Evolutionary conservation across 2,329 filamentous ascomycete genomes (phyloP).

Genomic region (Colletotrichum sp.): DNA sequence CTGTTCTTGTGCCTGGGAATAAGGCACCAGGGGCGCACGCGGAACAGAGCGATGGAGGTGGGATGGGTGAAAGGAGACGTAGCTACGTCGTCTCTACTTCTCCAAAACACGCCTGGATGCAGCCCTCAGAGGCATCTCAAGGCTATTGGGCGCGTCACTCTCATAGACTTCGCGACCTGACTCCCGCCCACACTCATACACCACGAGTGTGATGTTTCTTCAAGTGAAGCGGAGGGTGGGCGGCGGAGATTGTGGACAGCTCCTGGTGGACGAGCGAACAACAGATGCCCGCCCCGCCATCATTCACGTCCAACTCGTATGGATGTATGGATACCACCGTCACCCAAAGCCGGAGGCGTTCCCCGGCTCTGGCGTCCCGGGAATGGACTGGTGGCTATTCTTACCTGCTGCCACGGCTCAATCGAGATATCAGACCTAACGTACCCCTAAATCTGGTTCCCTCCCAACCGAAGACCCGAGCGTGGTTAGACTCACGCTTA

Average conservation of each 20-base stretch:
- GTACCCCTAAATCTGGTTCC: conserved; percentile 8
- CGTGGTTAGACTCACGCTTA: neutral
- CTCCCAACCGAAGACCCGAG: neutral
- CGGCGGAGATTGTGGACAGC: neutral
- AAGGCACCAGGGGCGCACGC: neutral
- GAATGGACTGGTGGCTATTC: conserved; percentile 8
- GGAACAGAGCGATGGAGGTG: neutral
- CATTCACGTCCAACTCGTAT: neutral
- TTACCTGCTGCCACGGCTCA: neutral
- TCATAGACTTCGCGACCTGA: neutral
- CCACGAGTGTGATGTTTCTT: neutral
- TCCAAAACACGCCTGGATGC: neutral
- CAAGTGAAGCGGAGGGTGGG: neutral
- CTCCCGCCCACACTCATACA: neutral
- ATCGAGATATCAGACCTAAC: conserved; percentile 5
- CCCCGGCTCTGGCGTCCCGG: neutral
- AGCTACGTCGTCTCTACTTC: neutral
- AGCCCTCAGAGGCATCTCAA: neutral
- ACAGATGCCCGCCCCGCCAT: neutral
- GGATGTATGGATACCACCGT: neutral
- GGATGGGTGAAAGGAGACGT: neutral
- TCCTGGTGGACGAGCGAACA: neutral
- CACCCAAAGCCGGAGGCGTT: neutral
- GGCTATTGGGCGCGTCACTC: neutral
- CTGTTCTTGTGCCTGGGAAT: neutral